phyloP scores from a whole-genome alignment of 164 flowering plant genomes.

The Aristolochia contorta region DNA sequence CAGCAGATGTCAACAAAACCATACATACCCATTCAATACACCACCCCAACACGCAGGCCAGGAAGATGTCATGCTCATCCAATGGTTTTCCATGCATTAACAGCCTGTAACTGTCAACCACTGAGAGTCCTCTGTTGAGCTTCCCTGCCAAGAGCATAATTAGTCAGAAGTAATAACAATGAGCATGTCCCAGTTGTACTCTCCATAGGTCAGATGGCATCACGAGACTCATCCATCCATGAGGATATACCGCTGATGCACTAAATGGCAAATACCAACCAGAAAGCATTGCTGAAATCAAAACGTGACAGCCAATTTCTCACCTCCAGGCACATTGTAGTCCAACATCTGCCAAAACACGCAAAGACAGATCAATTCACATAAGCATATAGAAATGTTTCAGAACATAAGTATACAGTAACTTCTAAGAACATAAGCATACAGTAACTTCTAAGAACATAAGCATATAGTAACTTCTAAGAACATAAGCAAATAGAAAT shows the following conservation, averaged over 20 bases:
- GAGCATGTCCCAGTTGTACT: not conserved
- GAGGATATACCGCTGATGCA: not conserved
- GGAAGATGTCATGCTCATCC: slow-evolving; percentile 64
- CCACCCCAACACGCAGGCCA: slow-evolving; percentile 78
- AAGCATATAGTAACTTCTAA: no score
- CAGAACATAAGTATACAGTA: no score
- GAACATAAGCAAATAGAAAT: no score
- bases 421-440: no score
- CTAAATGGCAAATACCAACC: not conserved
- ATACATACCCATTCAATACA: slow-evolving; percentile 89
- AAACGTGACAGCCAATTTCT: not conserved
- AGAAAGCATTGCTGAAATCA: not conserved
- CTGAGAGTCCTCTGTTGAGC: slow-evolving; percentile 88
- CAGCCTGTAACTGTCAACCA: slow-evolving; percentile 72
- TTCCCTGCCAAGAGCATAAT: slow-evolving; percentile 45
- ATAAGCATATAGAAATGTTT: no score
- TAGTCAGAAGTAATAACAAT: no score
- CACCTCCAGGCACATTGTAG: slow-evolving; percentile 76
- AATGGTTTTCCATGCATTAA: slow-evolving; percentile 65
- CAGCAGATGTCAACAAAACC: not conserved
- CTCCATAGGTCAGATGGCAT: not conserved
- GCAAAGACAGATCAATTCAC: not conserved
- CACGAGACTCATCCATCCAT: not conserved
- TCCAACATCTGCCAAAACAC: slow-evolving; percentile 76
- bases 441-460: no score